Evolutionary conservation across 495 filamentous ascomycete genomes (phyloP), one percentile per base, ranked within the genome.

Genomic region (Daldinia bambusicola): DNA sequence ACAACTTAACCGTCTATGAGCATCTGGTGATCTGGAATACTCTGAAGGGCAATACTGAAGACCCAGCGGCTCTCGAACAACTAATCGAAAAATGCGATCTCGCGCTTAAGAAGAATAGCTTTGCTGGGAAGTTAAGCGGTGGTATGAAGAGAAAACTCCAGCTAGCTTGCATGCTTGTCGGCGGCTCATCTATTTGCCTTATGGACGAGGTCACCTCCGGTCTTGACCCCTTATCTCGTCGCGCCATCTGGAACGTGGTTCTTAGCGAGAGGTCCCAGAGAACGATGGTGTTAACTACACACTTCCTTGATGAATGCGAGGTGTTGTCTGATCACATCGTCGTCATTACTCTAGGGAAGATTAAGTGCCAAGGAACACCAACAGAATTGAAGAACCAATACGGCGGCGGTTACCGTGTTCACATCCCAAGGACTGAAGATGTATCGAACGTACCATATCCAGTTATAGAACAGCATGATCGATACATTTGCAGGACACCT

Each of bases 131-230:
- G 14, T 77, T 93, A 5, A 92, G 89, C 34, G 91, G 91, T 5
- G 91, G 91, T 4, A 91, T 93, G 74, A 93, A 92, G 74, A 81
- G 91, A 30, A 93, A 93, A 72, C 78, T 92, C 10, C 91, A 93
- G 67, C 79, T 93, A 14, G 87, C 87, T 18, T 90, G 91, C 81
- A 92, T 92, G 90, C 87, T 93, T 38, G 90, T 90, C n/a, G 91
- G 91, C 14, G 91, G 90, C 22, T 89, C 86, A 37, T 82, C 80
- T 7, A 84, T 93, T 7, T 93, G 91, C 73, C 89, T 89, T 75
- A 86, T 93, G 30, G 91, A 93, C 72, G 91, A 93, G 74, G 90
- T 92, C 12, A 89, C 86, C 31, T 88, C 86, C 45, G 91, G 91
- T 1, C 78, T 93, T 4, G 91, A 93, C 76, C 90, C 91, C 5